These are phyloP conservation scores for Oryza brachyantha DNA, from an alignment of 176 grass and related monocot genomes.

Conservation along the genomic window DNA sequence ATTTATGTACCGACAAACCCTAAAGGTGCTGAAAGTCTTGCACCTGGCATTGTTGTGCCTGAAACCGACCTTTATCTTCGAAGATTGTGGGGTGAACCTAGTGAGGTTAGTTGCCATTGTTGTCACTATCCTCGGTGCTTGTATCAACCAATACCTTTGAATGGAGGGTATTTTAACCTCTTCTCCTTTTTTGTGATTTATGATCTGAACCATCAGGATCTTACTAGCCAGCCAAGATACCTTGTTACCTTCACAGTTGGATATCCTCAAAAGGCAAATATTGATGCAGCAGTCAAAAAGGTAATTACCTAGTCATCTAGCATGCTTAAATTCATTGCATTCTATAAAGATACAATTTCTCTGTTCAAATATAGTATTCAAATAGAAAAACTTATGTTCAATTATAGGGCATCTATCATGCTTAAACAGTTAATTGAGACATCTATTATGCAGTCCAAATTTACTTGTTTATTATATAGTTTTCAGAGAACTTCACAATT, in stretches of 20 bases:
- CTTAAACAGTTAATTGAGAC: neutral
- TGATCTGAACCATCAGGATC: conserved; percentile 58
- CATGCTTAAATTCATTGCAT: neutral
- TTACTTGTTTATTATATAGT: neutral
- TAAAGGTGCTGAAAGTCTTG: conserved; percentile 77
- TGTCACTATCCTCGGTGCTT: conserved; percentile 12
- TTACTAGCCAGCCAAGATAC: conserved; percentile 24
- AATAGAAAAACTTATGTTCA: neutral
- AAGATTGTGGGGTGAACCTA: conserved; percentile 82
- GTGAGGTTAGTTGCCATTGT: conserved; percentile 60
- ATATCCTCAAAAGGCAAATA: neutral
- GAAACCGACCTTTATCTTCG: conserved; percentile 76
- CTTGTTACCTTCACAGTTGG: neutral
- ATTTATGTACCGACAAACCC: conserved; percentile 87
- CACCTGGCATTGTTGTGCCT: conserved; percentile 73
- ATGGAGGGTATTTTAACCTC: neutral
- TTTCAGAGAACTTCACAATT: neutral
- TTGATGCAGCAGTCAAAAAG: neutral
- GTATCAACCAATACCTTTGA: neutral
- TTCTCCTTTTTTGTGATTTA: neutral
- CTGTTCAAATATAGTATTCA: neutral
- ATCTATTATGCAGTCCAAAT: neutral
- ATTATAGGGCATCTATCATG: neutral
- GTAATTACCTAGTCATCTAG: neutral
- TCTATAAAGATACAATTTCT: neutral